Percentiles rank a stretch among this genome's conserved stretches.
These are phyloP conservation scores for Mycena galericulata DNA, from an alignment of 768 basidiomycete species.

Conservation along the genomic window DNA sequence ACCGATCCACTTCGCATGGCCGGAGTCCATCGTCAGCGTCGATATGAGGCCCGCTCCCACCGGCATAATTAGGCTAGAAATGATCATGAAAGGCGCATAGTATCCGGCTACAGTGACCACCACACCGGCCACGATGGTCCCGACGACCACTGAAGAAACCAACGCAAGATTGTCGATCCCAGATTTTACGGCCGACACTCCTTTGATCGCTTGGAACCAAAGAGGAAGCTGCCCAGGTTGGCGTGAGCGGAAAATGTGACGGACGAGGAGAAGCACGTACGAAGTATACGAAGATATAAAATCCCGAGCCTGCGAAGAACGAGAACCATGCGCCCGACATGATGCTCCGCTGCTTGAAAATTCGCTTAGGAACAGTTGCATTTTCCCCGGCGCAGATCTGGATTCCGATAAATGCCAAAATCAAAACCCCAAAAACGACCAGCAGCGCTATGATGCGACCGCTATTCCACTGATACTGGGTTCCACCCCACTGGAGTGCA, in stretches of 20 bases:
- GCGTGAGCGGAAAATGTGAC: not conserved
- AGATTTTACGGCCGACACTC: conserved; percentile 48
- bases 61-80: conserved; percentile 45
- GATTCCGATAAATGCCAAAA: conserved; percentile 25
- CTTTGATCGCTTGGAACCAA: conserved; percentile 53
- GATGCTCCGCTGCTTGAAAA: conserved; percentile 31
- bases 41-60: conserved; percentile 54
- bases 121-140: conserved; percentile 53
- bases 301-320: conserved; percentile 19
- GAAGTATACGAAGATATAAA: conserved; percentile 27
- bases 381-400: conserved; percentile 21
- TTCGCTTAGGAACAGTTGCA: conserved; percentile 30
- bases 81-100: conserved; percentile 47
- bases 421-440: conserved; percentile 25
- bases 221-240: conserved; percentile 10
- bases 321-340: conserved; percentile 22
- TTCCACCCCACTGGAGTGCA: conserved; percentile 60
- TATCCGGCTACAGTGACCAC: conserved; percentile 46
- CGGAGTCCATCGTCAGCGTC: conserved; percentile 40
- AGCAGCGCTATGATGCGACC: conserved; percentile 17
- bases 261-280: not conserved
- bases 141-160: conserved; percentile 51
- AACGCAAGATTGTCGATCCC: conserved; percentile 49
- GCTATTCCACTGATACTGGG: conserved; percentile 54
- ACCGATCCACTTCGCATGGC: conserved; percentile 33